Evolutionary conservation across 192 early-diverging fungal species (phyloP), one percentile per base, ranked within the genome.

Genomic region (Backusella sp.): DNA sequence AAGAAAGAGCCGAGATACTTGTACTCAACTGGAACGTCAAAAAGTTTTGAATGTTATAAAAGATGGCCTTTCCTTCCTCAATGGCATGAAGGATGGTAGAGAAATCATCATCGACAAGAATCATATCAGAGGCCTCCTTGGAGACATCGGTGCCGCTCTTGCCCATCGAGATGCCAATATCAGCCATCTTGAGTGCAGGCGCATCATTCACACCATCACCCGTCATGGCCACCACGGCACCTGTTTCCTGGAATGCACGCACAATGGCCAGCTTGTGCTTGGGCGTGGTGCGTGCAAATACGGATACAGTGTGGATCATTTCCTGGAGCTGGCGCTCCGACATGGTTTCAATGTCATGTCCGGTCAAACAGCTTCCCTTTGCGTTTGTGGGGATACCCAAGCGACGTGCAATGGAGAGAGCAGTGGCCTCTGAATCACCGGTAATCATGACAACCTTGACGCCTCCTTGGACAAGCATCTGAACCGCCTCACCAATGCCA

Each of bases 141-240:
- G 96, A 87, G 15, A 99, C 96, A 82, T 98, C 97, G 1, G 97
- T 98, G 3, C 96, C 97, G 72, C 91, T 89, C 79, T 94, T 92
- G 21, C 97, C 97, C 96, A 99, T 97, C 0, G 96, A 95, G 21
- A 99, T 93, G 68, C 97, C 97, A 84, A 99, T 97, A 78, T 98
- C 95, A 0, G 97, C 94, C 73, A 97, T 87, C 73, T 92, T 88
- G 73, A 99, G 77, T 8, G 97, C 97, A 49, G 96, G 96, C 6
- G 95, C 96, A 85, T 99, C 97, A 79, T 97, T 99, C 6, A 97
- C 94, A 44, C 97, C 97, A 77, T 99, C 97, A 17, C 96, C 97
- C 0, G 94, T 96, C 96, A 99, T 97, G 9, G 96, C 97, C 0
- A 98, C 97, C 34, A 97, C 89, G 36, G 88, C 84, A 2, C 96